Base-by-base conservation (phyloP, 441 rosid genomes). In the Metrosideros polymorpha region DNA sequence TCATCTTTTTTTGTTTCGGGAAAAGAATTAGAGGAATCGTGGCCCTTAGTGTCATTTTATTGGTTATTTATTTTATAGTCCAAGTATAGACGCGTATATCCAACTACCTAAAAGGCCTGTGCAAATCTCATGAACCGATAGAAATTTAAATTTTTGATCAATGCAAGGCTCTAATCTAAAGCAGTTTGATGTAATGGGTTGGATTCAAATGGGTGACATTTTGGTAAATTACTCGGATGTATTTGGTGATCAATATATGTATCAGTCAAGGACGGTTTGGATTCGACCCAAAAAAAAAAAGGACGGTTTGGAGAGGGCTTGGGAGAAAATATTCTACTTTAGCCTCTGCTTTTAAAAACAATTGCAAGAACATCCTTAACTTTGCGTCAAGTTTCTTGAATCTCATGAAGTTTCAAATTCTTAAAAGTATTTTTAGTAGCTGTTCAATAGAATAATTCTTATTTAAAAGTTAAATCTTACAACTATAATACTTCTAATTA, bases 21-120 rank as follows among this genome's bases (percentile, higher is more conserved):
- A n/a, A n/a, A n/a, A n/a, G n/a, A n/a, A n/a, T n/a, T n/a, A n/a
- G n/a, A n/a, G n/a, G n/a, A n/a, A n/a, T n/a, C n/a, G n/a, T n/a
- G n/a, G n/a, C n/a, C n/a, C n/a, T n/a, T n/a, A n/a, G n/a, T n/a
- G n/a, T 17, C 6, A 61, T 9, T 61, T 30, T 61, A 5, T 8
- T 29, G 0, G 1, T 30, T 61, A 24, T 61, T 61, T 61, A 30
- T 29, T 61, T 61, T 61, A 29, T 59, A 29, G 18, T 57, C 35
- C 4, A 14, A 13, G 19, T 17, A 6, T 0, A 29, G 0, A 0
- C 18, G 0, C 14, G 19, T 29, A 14, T 15, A 59, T 59, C 35
- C 35, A 14, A 59, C 66, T 14, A 29, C 22, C 35, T 15, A 59
- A 59, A 19, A 6, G 35, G 32, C 35, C 14, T 2, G 19, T 32